Percentiles rank a stretch among this genome's conserved stretches.
Evolutionary conservation across 768 basidiomycete species (phyloP).

Genomic region (Candolleomyces aberdarensis): DNA sequence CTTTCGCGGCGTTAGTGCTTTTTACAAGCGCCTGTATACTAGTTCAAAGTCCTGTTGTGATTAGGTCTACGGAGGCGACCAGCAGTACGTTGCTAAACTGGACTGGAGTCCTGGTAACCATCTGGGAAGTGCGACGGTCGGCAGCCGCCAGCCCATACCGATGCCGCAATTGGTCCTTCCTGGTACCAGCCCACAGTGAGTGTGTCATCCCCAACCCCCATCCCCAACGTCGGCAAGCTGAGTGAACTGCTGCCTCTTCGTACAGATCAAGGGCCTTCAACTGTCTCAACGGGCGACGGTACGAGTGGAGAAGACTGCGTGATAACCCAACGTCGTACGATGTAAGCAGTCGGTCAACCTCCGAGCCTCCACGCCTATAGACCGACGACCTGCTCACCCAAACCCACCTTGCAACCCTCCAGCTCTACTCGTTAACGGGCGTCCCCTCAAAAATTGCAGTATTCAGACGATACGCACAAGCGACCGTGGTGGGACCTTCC

Average conservation of each 20-base stretch:
- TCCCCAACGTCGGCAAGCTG: too few species aligned
- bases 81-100: constrained; percentile 41
- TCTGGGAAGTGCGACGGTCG: constrained; percentile 54
- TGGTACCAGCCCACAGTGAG: constrained; percentile 47
- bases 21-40: constrained; percentile 10
- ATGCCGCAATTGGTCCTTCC: constrained; percentile 62
- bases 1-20: constrained; percentile 50
- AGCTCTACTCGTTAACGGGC: constrained; percentile 42
- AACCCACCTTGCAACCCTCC: background rate
- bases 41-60: constrained; percentile 10
- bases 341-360: constrained; percentile 34
- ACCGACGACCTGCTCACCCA: background rate
- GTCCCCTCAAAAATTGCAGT: constrained; percentile 51
- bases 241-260: constrained; percentile 5
- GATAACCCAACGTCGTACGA: constrained; percentile 55
- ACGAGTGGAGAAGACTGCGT: constrained; percentile 61
- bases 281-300: constrained; percentile 52
- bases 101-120: constrained; percentile 54
- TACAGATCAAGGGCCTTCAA: constrained; percentile 59
- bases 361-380: background rate
- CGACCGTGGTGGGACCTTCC: constrained; percentile 59
- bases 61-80: constrained; percentile 45
- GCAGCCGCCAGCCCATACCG: constrained; percentile 43
- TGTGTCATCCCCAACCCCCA: background rate
- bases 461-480: constrained; percentile 51